These are phyloP conservation scores for Monosporascus sp. DNA, from an alignment of 2,329 filamentous ascomycete species.

Conservation along the genomic window DNA sequence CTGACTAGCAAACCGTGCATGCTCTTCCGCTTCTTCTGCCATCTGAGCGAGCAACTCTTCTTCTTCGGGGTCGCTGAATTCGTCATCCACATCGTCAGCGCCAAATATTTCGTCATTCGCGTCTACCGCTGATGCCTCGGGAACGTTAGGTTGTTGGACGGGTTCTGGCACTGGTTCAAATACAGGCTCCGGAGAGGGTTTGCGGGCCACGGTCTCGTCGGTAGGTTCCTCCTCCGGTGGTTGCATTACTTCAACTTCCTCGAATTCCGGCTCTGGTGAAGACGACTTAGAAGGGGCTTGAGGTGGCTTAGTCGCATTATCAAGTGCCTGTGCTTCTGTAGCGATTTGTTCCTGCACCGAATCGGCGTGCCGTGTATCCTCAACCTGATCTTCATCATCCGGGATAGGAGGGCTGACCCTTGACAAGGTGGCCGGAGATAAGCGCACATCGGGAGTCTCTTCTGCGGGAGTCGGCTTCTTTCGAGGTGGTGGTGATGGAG, in stretches of 20 bases:
- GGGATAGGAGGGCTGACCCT: slow-evolving; percentile 13
- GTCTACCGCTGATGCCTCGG: slow-evolving; percentile 6
- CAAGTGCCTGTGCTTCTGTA: slow-evolving; percentile 5
- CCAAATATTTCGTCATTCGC: slow-evolving; percentile 37
- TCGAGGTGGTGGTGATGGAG: slow-evolving; percentile 32
- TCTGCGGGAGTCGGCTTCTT: slow-evolving; percentile 13
- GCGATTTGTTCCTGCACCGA: slow-evolving; percentile 9
- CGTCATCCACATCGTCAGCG: slow-evolving; percentile 58
- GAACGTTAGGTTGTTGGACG: slow-evolving; percentile 1
- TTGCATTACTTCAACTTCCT: slow-evolving; percentile 23
- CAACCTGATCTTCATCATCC: slow-evolving; percentile 5
- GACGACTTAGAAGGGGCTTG: slow-evolving; percentile 8
- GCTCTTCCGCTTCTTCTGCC: slow-evolving; percentile 86
- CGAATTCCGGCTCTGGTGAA: slow-evolving; percentile 26
- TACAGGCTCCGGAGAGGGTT: slow-evolving; percentile 8
- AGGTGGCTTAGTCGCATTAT: slow-evolving; percentile 1
- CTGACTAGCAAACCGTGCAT: slow-evolving; percentile 84
- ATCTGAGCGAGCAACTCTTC: slow-evolving; percentile 83
- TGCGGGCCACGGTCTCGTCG: slow-evolving; percentile 3
- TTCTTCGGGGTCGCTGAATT: slow-evolving; percentile 83
- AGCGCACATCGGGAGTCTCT: slow-evolving; percentile 2
- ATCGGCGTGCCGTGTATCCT: slow-evolving; percentile 9
- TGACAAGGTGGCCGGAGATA: slow-evolving; percentile 17
- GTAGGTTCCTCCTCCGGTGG: slow-evolving; percentile 15
- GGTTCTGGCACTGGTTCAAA: slow-evolving; percentile 16